A percentile compares a stretch with the other conserved stretches of the same genome.
phyloP scores from a whole-genome alignment of 2,329 filamentous ascomycete species.

The Tricladium varicosporioides region DNA sequence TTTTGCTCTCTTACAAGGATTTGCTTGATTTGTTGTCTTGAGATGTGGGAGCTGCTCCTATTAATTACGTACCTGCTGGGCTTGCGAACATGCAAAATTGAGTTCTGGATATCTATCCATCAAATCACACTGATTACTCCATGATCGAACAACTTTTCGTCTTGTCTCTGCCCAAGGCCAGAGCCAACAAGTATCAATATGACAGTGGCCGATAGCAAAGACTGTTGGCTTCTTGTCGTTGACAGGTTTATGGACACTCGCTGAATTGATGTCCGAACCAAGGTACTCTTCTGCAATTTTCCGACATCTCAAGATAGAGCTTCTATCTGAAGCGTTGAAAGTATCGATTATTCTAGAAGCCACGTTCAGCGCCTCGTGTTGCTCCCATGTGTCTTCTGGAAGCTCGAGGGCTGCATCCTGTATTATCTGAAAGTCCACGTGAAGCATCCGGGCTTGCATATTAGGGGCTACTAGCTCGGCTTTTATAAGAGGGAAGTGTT shows the following conservation, averaged over 20 bases:
- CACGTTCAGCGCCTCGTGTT: constrained; percentile 79
- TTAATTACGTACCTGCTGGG: constrained; percentile 55
- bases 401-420: constrained; percentile 90
- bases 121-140: constrained; percentile 94
- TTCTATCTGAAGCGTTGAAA: constrained; percentile 77
- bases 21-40: no score
- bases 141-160: constrained; percentile 91
- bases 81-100: constrained; percentile 87
- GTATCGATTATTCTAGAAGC: constrained; percentile 86
- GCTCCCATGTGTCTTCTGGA: constrained; percentile 81
- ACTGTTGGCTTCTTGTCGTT: constrained; percentile 70
- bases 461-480: constrained; percentile 91
- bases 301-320: constrained; percentile 75
- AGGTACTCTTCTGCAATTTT: constrained; percentile 82
- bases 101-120: constrained; percentile 95
- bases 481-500: constrained; percentile 70
- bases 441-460: constrained; percentile 75
- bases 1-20: no score
- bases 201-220: constrained; percentile 89
- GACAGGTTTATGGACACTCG: constrained; percentile 72
- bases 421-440: constrained; percentile 95
- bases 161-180: constrained; percentile 99
- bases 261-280: constrained; percentile 76
- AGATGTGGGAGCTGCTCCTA: no score
- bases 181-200: constrained; percentile 97